Conservation (phyloP, 2,329 filamentous ascomycete genomes). For the Mycosphaerella sp. region DNA sequence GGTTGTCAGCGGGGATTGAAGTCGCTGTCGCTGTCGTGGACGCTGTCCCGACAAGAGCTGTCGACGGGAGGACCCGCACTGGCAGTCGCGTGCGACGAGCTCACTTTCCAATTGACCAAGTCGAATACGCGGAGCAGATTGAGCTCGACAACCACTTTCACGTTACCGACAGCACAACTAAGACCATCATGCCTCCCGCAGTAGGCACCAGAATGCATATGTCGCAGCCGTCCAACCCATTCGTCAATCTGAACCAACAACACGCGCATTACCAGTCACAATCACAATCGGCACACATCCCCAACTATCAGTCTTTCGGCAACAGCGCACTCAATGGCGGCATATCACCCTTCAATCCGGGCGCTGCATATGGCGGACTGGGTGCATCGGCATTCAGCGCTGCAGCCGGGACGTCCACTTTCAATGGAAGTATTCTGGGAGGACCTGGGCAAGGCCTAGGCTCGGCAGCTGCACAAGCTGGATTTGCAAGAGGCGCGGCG, state of each 20-base stretch:
- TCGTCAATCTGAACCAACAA: slow-evolving; percentile 49
- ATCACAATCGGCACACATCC: slow-evolving; percentile 27
- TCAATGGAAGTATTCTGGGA: slow-evolving; percentile 29
- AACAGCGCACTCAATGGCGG: slow-evolving; percentile 37
- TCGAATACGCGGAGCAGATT: not conserved
- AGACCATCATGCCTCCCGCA: slow-evolving; percentile 50
- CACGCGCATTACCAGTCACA: slow-evolving; percentile 28
- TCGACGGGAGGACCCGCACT: not conserved
- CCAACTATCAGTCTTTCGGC: slow-evolving; percentile 33
- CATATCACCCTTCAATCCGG: slow-evolving; percentile 33
- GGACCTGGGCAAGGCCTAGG: slow-evolving; percentile 59
- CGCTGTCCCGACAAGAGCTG: not conserved
- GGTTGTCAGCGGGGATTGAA: slow-evolving; percentile 2
- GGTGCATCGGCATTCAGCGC: slow-evolving; percentile 30
- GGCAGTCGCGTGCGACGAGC: too few species aligned
- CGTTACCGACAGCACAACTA: not conserved
- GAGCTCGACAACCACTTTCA: not conserved
- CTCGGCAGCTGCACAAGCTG: slow-evolving; percentile 80
- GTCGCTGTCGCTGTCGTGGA: not conserved
- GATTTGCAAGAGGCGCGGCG: slow-evolving; percentile 68
- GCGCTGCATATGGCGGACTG: slow-evolving; percentile 22
- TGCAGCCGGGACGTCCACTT: slow-evolving; percentile 24
- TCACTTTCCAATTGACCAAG: too few species aligned
- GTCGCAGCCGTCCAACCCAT: slow-evolving; percentile 54
- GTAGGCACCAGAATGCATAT: slow-evolving; percentile 53